phyloP scores from a whole-genome alignment of 2,329 filamentous ascomycete genomes.

The Exophiala dermatitidis region DNA sequence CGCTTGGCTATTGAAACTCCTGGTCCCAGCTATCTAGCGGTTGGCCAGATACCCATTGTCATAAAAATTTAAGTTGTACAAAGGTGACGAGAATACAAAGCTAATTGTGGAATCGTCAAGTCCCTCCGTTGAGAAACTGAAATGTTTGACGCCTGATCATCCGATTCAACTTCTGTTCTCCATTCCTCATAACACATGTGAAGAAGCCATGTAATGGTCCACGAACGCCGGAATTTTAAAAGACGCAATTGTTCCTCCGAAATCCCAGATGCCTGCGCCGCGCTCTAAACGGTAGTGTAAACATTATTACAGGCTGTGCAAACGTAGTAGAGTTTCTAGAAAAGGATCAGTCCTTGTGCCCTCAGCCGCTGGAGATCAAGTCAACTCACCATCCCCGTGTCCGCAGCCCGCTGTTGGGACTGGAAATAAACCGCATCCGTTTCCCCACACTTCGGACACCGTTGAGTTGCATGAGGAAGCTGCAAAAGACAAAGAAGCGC shows the following conservation, averaged over 20 bases:
- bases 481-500: conserved; percentile 40
- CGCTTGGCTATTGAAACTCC: background rate
- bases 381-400: conserved; percentile 88
- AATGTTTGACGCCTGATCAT: no score
- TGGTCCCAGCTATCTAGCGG: no score
- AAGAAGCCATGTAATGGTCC: no score
- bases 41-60: background rate
- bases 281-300: conserved; percentile 42
- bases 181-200: no score
- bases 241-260: background rate
- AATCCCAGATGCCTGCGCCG: conserved; percentile 7
- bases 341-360: background rate
- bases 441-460: conserved; percentile 77
- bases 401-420: conserved; percentile 90
- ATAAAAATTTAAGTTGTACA: background rate
- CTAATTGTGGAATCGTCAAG: no score
- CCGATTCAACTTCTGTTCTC: no score
- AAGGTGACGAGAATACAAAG: background rate
- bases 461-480: conserved; percentile 83
- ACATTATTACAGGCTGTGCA: conserved; percentile 92
- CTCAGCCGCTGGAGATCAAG: conserved; percentile 5
- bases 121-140: no score
- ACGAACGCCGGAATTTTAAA: background rate
- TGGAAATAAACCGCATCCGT: conserved; percentile 97
- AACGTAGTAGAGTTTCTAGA: conserved; percentile 85